These are phyloP conservation scores for Penicillium sp. DNA, from an alignment of 2,329 filamentous ascomycete species.

Conservation along the genomic window DNA sequence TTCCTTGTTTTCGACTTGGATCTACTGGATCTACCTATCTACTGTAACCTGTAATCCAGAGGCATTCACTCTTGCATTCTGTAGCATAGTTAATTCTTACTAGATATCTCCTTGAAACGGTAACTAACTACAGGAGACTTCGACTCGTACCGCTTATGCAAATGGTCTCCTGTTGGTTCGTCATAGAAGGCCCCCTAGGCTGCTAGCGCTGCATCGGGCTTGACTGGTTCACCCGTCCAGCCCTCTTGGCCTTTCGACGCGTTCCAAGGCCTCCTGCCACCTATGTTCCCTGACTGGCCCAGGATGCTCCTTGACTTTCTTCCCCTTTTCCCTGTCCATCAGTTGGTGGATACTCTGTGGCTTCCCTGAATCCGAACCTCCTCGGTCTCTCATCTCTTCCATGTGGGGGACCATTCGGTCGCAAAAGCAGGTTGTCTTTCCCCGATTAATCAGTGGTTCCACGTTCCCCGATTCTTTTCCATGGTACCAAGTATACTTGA, in stretches of 20 bases:
- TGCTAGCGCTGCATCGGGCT: conserved; percentile 14
- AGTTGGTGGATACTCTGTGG: conserved; percentile 10
- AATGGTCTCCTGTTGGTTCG: conserved; percentile 15
- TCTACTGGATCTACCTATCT: not conserved
- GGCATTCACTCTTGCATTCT: not conserved
- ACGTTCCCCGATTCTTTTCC: conserved; percentile 13
- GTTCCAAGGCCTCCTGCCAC: conserved; percentile 23
- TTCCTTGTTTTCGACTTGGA: not conserved
- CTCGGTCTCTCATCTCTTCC: conserved; percentile 18
- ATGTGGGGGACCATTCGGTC: conserved; percentile 20
- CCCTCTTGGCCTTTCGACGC: conserved; percentile 16
- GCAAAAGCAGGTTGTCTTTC: conserved; percentile 21
- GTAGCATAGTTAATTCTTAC: not conserved
- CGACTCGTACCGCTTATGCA: conserved; percentile 15
- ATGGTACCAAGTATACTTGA: conserved; percentile 3
- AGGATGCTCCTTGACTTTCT: conserved; percentile 25
- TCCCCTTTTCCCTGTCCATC: conserved; percentile 10
- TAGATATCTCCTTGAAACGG: not conserved
- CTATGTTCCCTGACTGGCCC: conserved; percentile 27
- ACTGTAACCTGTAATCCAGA: not conserved
- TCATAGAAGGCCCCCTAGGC: conserved; percentile 11
- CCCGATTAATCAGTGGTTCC: conserved; percentile 8
- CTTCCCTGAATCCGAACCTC: conserved; percentile 15
- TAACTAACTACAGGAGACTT: conserved; percentile 5
- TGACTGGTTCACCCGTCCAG: conserved; percentile 10